Evolutionary conservation across 805 yeast species (phyloP).

Genomic region (Metschnikowia gelsemii): DNA sequence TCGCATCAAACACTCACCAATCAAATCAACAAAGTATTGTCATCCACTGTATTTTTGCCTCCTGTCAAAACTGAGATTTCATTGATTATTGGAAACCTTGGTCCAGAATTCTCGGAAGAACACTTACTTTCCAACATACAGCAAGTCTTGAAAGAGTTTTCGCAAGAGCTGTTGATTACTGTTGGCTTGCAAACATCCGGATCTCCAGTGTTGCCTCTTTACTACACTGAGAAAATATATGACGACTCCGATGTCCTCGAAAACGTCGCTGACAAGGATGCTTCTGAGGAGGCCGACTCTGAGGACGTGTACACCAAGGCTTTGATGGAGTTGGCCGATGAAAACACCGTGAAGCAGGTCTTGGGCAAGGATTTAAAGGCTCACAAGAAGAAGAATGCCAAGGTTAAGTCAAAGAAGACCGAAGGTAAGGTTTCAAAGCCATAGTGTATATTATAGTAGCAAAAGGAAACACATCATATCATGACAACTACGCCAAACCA

Average conservation of each 20-base stretch:
- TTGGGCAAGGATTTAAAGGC: conserved; percentile 52
- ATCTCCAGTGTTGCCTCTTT: conserved; percentile 87
- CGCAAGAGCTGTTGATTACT: conserved; percentile 49
- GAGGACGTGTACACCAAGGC: conserved; percentile 46
- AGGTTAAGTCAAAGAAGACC: conserved; percentile 14
- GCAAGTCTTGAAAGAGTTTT: conserved; percentile 51
- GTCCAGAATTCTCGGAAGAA: conserved; percentile 37
- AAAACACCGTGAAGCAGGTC: conserved; percentile 64
- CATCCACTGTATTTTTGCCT: conserved; percentile 59
- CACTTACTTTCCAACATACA: conserved; percentile 61
- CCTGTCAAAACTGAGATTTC: conserved; percentile 73
- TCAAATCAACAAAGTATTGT: conserved; percentile 57
- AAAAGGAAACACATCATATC: too few species aligned
- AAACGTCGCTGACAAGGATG: conserved; percentile 28
- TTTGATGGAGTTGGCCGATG: conserved; percentile 76
- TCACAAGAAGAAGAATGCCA: conserved; percentile 25
- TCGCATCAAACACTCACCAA: conserved; percentile 51
- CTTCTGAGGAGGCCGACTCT: conserved; percentile 19
- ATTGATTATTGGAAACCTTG: conserved; percentile 63
- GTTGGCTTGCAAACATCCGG: conserved; percentile 61
- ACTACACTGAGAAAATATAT: conserved; percentile 57
- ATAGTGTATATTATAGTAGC: conserved; percentile 5
- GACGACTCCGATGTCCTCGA: conserved; percentile 47
- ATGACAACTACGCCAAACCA: too few species aligned
- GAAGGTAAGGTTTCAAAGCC: conserved; percentile 18